Percentiles rank a stretch among this genome's conserved stretches.
phyloP scores from a whole-genome alignment of 192 early-diverging fungal genomes.

The Obelidium mucronatum region DNA sequence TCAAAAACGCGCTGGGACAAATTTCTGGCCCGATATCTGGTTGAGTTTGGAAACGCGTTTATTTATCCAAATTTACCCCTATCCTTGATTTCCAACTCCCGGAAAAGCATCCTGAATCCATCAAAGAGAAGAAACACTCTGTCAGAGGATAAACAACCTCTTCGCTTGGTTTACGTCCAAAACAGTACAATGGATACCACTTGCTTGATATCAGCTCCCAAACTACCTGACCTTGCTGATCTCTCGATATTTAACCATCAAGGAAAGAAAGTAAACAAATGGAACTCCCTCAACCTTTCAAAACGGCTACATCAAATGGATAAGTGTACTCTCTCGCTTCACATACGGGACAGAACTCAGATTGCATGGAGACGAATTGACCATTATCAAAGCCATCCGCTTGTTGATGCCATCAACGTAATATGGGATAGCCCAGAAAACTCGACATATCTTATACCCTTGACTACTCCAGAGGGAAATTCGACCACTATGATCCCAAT shows the following conservation, averaged over 20 bases:
- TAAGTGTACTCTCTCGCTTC: conserved; percentile 38
- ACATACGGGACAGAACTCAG: conserved; percentile 30
- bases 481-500: conserved; percentile 21
- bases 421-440: conserved; percentile 42
- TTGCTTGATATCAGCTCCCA: neutral
- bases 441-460: conserved; percentile 6
- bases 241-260: conserved; percentile 8
- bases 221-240: neutral
- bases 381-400: conserved; percentile 37
- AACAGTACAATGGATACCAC: neutral
- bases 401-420: conserved; percentile 33
- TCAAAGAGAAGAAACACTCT: neutral
- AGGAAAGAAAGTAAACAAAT: neutral
- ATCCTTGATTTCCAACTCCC: neutral
- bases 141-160: neutral
- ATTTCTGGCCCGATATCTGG: conserved; percentile 28
- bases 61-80: neutral
- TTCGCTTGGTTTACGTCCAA: no score
- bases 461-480: neutral
- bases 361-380: conserved; percentile 6
- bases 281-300: neutral
- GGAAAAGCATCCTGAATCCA: neutral
- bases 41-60: conserved; percentile 13
- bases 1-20: neutral
- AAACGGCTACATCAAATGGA: conserved; percentile 16